Conservation (phyloP, 139 green algal genomes). For the Pleodorina starrii region DNA sequence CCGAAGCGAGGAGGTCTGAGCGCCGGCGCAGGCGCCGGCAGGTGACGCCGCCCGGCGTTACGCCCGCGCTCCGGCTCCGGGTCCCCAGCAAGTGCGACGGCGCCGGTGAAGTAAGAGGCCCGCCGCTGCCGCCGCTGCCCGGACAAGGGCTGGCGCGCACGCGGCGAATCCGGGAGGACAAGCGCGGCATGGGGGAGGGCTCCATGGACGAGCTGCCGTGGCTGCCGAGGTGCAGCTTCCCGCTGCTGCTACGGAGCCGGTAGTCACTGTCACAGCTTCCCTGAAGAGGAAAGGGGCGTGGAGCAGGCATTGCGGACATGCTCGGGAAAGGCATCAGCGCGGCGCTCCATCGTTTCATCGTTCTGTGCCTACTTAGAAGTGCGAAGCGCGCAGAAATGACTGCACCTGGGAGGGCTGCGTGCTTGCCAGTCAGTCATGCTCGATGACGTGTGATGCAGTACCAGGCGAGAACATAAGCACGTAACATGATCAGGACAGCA, state of each 20-base stretch:
- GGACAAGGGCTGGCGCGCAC: slow-evolving; percentile 1
- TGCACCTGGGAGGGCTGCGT: too few species aligned
- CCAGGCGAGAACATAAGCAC: too few species aligned
- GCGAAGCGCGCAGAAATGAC: too few species aligned
- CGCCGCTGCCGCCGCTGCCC: neutral
- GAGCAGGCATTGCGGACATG: neutral
- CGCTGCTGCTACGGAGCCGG: neutral
- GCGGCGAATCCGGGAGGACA: slow-evolving; percentile 27
- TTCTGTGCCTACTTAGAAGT: too few species aligned
- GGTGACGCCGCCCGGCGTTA: slow-evolving; percentile 1
- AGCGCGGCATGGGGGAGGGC: slow-evolving; percentile 38
- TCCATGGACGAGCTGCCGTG: slow-evolving; percentile 23
- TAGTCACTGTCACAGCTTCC: neutral
- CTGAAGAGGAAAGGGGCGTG: neutral
- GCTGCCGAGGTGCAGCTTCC: neutral
- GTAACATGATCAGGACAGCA: too few species aligned
- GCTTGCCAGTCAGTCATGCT: too few species aligned
- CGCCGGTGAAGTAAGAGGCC: neutral
- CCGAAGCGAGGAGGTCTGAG: slow-evolving; percentile 4
- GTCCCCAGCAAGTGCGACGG: slow-evolving; percentile 24
- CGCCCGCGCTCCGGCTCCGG: slow-evolving; percentile 11
- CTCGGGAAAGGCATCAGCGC: neutral
- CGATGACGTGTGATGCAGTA: too few species aligned
- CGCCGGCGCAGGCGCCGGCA: slow-evolving; percentile 19
- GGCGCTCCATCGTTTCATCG: too few species aligned